Evolutionary conservation across 495 filamentous ascomycete species (phyloP).

Genomic region (Penicillium taxi): DNA sequence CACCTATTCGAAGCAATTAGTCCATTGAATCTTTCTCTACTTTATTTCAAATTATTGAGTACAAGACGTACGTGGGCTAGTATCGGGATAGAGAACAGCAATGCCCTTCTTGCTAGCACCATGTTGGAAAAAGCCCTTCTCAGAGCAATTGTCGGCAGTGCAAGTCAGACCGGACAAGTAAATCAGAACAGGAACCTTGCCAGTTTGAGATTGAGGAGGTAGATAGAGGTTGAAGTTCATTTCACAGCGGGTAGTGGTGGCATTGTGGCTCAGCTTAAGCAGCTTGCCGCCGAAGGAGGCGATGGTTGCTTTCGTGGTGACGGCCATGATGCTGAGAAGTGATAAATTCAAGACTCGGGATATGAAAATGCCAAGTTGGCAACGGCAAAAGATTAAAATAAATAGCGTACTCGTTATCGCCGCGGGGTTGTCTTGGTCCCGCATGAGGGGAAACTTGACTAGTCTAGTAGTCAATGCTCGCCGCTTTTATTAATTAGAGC

Average conservation of each 20-base stretch:
- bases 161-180: slow-evolving; percentile 94
- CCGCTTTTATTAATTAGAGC: too few species aligned
- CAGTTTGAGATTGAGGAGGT: slow-evolving; percentile 46
- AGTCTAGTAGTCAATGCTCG: background rate
- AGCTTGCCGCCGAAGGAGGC: slow-evolving; percentile 91
- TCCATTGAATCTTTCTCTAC: background rate
- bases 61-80: slow-evolving; percentile 63
- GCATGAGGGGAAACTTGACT: slow-evolving; percentile 22
- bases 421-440: slow-evolving; percentile 21
- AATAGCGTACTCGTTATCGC: slow-evolving; percentile 12
- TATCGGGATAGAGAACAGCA: slow-evolving; percentile 89
- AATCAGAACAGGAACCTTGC: slow-evolving; percentile 77
- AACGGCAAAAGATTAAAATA: slow-evolving; percentile 1
- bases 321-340: slow-evolving; percentile 48
- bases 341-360: background rate
- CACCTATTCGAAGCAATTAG: slow-evolving; percentile 34
- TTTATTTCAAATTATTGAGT: background rate
- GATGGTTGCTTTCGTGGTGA: slow-evolving; percentile 84
- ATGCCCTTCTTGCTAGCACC: slow-evolving; percentile 68
- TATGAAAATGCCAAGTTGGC: too few species aligned
- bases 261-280: slow-evolving; percentile 81
- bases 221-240: slow-evolving; percentile 65
- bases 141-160: slow-evolving; percentile 89
- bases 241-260: slow-evolving; percentile 55
- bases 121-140: slow-evolving; percentile 91